Percentiles rank a stretch among this genome's conserved stretches.
phyloP scores from a whole-genome alignment of 108 stramenopile genomes.

The Cyclotella sp. region DNA sequence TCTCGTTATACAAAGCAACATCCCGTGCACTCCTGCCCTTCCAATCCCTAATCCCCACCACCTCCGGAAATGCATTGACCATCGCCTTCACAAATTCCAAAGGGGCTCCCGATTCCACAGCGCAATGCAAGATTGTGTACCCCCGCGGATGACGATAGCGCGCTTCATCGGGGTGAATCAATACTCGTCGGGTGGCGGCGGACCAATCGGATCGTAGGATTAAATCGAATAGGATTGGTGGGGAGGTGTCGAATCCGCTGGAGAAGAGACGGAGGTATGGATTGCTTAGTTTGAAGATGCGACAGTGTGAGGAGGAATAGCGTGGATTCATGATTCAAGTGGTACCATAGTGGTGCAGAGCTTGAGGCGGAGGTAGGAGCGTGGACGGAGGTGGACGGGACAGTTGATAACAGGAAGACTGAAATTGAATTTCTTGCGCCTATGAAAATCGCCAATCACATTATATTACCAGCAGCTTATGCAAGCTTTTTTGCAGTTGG shows the following conservation, averaged over 20 bases:
- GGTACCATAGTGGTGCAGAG: no score
- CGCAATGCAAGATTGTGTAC: slow-evolving; percentile 26
- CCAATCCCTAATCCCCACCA: slow-evolving; percentile 32
- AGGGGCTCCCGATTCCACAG: slow-evolving; percentile 28
- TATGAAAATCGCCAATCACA: no score
- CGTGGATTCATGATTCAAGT: no score
- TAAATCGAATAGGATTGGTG: slow-evolving; percentile 40
- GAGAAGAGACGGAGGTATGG: neutral
- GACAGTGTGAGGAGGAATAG: no score
- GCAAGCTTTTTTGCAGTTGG: no score
- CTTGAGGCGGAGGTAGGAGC: no score
- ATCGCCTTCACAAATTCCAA: slow-evolving; percentile 27
- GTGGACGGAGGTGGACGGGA: no score
- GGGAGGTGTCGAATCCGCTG: slow-evolving; percentile 4
- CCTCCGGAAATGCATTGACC: slow-evolving; percentile 30
- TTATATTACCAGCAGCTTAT: no score
- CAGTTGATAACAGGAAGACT: no score
- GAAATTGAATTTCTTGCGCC: no score
- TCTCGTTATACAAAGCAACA: slow-evolving; percentile 19
- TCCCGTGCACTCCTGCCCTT: slow-evolving; percentile 23
- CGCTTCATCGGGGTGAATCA: slow-evolving; percentile 25
- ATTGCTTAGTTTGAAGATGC: neutral
- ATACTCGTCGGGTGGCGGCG: slow-evolving; percentile 18
- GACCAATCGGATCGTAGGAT: slow-evolving; percentile 23
- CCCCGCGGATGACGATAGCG: slow-evolving; percentile 29